A percentile compares a stretch with the other conserved stretches of the same genome.
These are phyloP conservation scores for Drosera spatulata DNA, from an alignment of 179 eudicot genomes.

Conservation along the genomic window DNA sequence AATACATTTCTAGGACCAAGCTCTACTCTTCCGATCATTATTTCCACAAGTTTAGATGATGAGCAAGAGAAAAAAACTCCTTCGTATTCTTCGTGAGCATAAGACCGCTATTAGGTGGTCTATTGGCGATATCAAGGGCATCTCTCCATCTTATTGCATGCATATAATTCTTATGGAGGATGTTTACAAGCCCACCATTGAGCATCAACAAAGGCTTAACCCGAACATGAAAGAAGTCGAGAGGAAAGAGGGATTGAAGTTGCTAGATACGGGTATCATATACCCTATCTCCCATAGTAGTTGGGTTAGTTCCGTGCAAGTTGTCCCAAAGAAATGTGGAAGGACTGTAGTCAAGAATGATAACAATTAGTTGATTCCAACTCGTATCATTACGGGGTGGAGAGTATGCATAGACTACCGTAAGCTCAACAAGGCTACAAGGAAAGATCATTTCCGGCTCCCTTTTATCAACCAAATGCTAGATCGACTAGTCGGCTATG, in stretches of 20 bases:
- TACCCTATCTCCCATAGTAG: background rate
- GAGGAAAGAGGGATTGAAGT: background rate
- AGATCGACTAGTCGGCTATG: background rate
- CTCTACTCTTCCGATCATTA: too few relatives aligned
- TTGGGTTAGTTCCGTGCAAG: background rate
- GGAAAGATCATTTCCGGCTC: background rate
- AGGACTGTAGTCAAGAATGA: background rate
- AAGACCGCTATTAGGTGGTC: too few relatives aligned
- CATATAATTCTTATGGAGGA: too few relatives aligned
- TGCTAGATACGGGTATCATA: background rate
- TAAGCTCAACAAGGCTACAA: background rate
- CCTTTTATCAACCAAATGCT: background rate
- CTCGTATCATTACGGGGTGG: background rate
- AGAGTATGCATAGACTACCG: background rate
- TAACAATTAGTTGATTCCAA: background rate
- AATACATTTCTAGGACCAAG: too few relatives aligned
- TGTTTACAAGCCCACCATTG: too few relatives aligned
- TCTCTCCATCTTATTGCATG: too few relatives aligned
- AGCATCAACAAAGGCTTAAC: background rate
- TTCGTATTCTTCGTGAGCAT: too few relatives aligned
- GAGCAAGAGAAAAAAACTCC: too few relatives aligned
- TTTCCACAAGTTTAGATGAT: too few relatives aligned
- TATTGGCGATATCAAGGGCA: too few relatives aligned
- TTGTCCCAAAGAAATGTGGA: background rate
- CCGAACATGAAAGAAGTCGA: background rate